Conservation (phyloP, 306 rosid species). For the Lathyrus oleraceus region DNA sequence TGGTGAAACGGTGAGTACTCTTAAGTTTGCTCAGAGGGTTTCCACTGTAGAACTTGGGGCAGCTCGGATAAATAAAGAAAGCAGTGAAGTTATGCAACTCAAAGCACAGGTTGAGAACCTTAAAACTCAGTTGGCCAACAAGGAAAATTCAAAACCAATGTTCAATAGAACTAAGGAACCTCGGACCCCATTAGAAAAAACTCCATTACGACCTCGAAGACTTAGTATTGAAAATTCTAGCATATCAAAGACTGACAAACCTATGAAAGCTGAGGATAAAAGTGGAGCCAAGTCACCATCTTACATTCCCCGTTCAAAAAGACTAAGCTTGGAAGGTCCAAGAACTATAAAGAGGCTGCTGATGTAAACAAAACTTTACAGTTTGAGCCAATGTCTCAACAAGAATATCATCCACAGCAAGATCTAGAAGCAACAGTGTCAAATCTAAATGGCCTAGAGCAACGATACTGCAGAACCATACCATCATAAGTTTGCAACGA, state of each 20-base stretch:
- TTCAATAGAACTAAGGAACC: conserved; percentile 48
- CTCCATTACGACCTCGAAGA: conserved; percentile 65
- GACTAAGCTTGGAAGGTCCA: conserved; percentile 82
- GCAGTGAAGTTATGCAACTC: too few species aligned
- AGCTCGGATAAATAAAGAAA: too few species aligned
- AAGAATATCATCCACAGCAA: conserved; percentile 36
- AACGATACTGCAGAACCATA: too few species aligned
- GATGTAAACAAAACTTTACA: conserved; percentile 43
- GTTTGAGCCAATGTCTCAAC: conserved; percentile 38
- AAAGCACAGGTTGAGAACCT: too few species aligned
- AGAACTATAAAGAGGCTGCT: conserved; percentile 54
- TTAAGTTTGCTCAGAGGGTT: too few species aligned
- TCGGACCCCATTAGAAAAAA: conserved; percentile 46
- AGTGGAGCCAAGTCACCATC: conserved; percentile 55
- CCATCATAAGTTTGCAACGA: too few species aligned
- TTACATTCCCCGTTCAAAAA: conserved; percentile 52
- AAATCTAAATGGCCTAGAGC: too few species aligned
- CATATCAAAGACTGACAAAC: too few species aligned
- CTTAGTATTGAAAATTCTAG: conserved; percentile 86
- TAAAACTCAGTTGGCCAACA: too few species aligned
- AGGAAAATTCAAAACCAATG: conserved; percentile 47
- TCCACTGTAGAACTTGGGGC: too few species aligned
- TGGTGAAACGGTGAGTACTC: too few species aligned
- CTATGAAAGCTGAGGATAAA: too few species aligned
- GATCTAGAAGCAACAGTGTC: conserved; percentile 48